phyloP scores from a whole-genome alignment of 805 yeast species.

The Peterozyma toletana region DNA sequence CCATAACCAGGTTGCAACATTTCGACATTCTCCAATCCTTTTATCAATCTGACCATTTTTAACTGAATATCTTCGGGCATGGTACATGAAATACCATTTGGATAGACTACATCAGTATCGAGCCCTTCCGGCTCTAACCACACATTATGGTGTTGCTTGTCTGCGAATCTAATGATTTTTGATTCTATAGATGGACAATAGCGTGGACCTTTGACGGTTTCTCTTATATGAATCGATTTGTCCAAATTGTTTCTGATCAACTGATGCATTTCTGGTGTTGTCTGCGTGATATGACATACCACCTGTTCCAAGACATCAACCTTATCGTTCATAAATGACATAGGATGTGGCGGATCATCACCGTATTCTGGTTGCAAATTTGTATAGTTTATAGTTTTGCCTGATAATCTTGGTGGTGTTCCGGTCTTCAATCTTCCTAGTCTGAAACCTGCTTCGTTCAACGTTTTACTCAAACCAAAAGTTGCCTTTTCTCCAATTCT shows the following conservation, averaged over 20 bases:
- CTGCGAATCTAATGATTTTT: conserved; percentile 73
- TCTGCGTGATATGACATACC: conserved; percentile 68
- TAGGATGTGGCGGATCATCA: conserved; percentile 80
- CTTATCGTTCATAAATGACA: conserved; percentile 73
- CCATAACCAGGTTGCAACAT: conserved; percentile 97
- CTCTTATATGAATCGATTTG: conserved; percentile 83
- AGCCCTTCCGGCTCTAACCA: conserved; percentile 98
- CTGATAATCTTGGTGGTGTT: conserved; percentile 86
- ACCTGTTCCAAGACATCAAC: conserved; percentile 59
- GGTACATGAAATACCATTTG: conserved; percentile 93
- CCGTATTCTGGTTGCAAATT: conserved; percentile 67
- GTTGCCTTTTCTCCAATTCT: conserved; percentile 91
- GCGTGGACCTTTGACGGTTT: conserved; percentile 92
- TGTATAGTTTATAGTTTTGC: conserved; percentile 61
- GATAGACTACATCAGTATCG: conserved; percentile 81
- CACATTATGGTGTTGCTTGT: conserved; percentile 68
- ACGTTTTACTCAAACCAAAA: conserved; percentile 77
- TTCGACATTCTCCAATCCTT: conserved; percentile 82
- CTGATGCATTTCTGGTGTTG: conserved; percentile 70
- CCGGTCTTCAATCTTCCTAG: conserved; percentile 94
- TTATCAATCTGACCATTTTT: conserved; percentile 64
- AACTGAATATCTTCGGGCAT: conserved; percentile 93
- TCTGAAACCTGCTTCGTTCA: conserved; percentile 68
- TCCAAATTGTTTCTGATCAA: conserved; percentile 64
- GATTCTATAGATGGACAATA: conserved; percentile 97